Evolutionary conservation across 352 stramenopile genomes (phyloP), one percentile per base, ranked within the genome.

Genomic region (Elongisporangium anandrum): DNA sequence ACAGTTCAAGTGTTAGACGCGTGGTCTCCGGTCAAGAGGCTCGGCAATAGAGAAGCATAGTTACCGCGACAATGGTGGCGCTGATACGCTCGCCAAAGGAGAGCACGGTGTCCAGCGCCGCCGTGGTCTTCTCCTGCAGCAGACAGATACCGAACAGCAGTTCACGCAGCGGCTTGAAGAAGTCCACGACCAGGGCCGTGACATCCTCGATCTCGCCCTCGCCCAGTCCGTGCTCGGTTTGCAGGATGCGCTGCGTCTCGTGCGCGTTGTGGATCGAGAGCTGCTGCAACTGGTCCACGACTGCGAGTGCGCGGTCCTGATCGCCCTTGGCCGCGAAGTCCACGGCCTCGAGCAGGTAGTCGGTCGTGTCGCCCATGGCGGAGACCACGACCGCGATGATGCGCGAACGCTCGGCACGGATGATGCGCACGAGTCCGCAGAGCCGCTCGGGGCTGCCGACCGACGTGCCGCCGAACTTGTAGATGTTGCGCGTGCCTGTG

Each of bases 391-490:
- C 73, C 13, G 81, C 80, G 20, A 90, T 52, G 0, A 92, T 69
- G 17, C 81, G 80, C 48, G 64, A 52, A 13, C 79, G 74, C 59
- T 91, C 79, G 16, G 80, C 66, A 10, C 75, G 77, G 8, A 92
- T 60, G 61, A 92, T 89, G 54, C 67, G 67, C 20, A 92, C 69
- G 54, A 94, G 79, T 6, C 75, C 77, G 23, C 74, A 81, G 15
- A 94, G 70, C 48, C 85, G 72, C 38, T 68, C 55, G 0, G 85
- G 81, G 45, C 75, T 87, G n/a, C 81, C 81, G 2, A 92, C 81
- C 0, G 81, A 90, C 29, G 85, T 92, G 54, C 82, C 85, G 24
- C 81, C 85, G 54, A 94, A 92, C 65, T 94, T 94, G 78, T 89
- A 92, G 29, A 94, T 80, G 62, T 93, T 93, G 65, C 78, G 77